Evolutionary conservation across 805 yeast genomes (phyloP), one percentile per base, ranked within the genome.

Genomic region (Suhomyces sp.): DNA sequence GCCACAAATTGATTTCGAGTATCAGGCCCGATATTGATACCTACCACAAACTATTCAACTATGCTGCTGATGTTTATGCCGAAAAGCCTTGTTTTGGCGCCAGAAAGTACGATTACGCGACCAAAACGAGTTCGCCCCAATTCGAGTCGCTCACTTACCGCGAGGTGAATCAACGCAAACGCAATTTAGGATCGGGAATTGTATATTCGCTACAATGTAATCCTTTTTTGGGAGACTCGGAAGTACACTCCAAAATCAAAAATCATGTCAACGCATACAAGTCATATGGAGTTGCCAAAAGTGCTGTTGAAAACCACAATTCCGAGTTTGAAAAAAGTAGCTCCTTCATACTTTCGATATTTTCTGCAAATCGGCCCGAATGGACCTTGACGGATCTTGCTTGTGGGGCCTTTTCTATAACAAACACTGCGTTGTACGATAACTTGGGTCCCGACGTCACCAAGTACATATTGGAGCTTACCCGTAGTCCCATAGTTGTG

Each of bases 151-250:
- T 76, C 41, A 64, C 79, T 2, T 85, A 75, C 59, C 59, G 53
- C 5, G 64, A 53, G 48, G 73, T 81, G 22, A 73, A 75, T 15
- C 55, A 62, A 25, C 69, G 82, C 52, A 75, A 81, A 47, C 66
- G 68, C 39, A 59, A 71, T 48, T 69, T 83, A 25, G 91, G 88
- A 4, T 65, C 85, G 10, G 91, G 89, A 77, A 46, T 60, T n/a
- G 35, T 60, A 37, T 50, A 51, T 25, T 24, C 49, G 33, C 80
- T 82, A 29, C 55, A 49, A 27, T 57, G 59, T 40, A 63, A 64
- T 40, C 65, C 65, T 3, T 66, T 53, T 47, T 51, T 53, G n/a
- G 46, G 44, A 10, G 44, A 56, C 48, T 57, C 53, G 55, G 63
- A 65, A 54, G 50, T 67, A 50, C 65, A 74, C 63, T 17, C 54